Conservation (phyloP, 139 green algal genomes). For the Chlorella sorokiniana region DNA sequence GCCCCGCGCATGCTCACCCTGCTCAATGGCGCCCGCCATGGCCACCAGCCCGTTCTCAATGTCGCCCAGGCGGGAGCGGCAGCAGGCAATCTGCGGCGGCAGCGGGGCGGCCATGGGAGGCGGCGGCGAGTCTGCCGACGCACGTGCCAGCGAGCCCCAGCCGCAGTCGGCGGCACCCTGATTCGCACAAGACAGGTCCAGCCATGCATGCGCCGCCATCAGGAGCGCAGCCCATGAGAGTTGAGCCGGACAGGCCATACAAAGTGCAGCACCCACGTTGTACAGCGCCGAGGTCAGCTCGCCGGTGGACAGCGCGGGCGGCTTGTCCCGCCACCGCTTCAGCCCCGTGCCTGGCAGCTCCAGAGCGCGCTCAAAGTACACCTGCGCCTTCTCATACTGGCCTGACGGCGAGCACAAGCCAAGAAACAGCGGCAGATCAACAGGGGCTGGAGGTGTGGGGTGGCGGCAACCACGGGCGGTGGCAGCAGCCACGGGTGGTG, state of each 20-base stretch:
- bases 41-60: constrained; percentile 61
- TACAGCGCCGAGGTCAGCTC: constrained; percentile 79
- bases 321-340: constrained; percentile 87
- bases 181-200: neutral
- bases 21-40: constrained; percentile 72
- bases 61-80: constrained; percentile 59
- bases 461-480: no score
- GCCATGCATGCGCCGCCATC: no score
- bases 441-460: no score
- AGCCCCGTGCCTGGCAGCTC: constrained; percentile 78
- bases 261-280: constrained; percentile 52
- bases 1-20: constrained; percentile 39
- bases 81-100: constrained; percentile 86
- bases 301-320: constrained; percentile 56
- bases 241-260: neutral
- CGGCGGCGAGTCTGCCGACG: no score
- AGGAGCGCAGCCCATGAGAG: no score
- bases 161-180: no score
- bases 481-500: neutral
- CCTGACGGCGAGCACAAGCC: no score
- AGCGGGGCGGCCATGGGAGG: no score
- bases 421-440: no score
- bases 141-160: no score
- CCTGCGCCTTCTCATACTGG: constrained; percentile 56
- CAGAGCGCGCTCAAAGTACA: constrained; percentile 72